Evolutionary conservation across 192 early-diverging fungal genomes (phyloP), one percentile per base, ranked within the genome.

Genomic region (Phycomyces blakesleeanus): DNA sequence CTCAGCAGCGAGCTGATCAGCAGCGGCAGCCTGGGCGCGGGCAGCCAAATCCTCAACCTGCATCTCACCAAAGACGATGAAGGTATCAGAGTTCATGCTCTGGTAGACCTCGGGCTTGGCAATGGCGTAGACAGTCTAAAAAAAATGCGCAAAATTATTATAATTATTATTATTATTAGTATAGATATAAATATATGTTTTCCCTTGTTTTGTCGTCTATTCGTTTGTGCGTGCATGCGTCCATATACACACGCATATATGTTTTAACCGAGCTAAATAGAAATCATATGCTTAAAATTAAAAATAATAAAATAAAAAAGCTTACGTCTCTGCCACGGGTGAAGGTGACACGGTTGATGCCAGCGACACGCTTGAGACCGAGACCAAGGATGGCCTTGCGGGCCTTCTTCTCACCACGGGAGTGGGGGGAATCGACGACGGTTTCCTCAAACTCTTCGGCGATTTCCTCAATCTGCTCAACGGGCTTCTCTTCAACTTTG

Each of bases 11-110:
- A 73, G 69, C 22, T 83, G 78, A 63, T 83, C 80, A 57, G 85
- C 81, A 73, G 84, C 83, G 60, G 83, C 78, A 63, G 77, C 76
- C 77, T 91, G 88, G 61, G 87, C 83, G 78, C 87, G 83, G 63
- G 85, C 76, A 76, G 79, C 87, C 63, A 90, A 52, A 80, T 98
- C 92, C 73, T 96, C 93, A 55, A 88, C 77, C 70, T 89, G 86
- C 54, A 91, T 89, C 82, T 97, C 93, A 76, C 95, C 97, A 73
- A 97, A 97, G 59, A 98, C 93, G 66, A 97, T 89, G 86, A 93
- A 93, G 63, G 92, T 95, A 73, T 96, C 94, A 66, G 87, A 89
- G 82, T 82, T 85, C 56, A 83, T 71, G 71, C 83, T 87, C 83
- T 90, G 95, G 90, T 88, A 97, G 57, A 98, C 97, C 70, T 96